Percentiles rank a stretch among this genome's conserved stretches.
Conservation (phyloP, 345 rosid species). For the Eucalyptus curtisii region DNA sequence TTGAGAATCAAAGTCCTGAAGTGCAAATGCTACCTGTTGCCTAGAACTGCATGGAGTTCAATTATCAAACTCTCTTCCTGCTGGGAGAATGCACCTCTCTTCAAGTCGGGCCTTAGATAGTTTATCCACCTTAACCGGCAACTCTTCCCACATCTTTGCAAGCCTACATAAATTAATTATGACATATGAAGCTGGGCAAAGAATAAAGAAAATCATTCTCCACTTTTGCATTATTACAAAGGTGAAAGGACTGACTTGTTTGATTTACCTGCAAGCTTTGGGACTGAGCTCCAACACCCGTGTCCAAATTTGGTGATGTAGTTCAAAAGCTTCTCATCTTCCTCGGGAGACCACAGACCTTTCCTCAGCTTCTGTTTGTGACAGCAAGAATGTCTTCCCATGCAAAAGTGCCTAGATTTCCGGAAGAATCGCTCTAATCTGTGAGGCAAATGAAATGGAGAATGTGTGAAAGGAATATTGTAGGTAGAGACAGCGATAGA, state of each 20-base stretch:
- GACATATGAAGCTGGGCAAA: not conserved
- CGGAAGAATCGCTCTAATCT: not conserved
- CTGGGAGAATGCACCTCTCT: conserved; percentile 74
- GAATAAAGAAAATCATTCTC: not conserved
- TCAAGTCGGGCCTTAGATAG: conserved; percentile 81
- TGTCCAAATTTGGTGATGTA: conserved; percentile 60
- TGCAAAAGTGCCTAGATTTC: not conserved
- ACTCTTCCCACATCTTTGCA: conserved; percentile 80
- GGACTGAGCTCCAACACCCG: conserved; percentile 92
- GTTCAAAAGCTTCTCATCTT: conserved; percentile 73
- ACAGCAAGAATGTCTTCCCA: conserved; percentile 84
- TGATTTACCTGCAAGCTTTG: conserved; percentile 51
- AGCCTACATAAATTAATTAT: conserved; percentile 15
- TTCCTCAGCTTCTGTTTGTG: conserved; percentile 73
- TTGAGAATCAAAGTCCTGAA: not conserved
- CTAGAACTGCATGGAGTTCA: conserved; percentile 67
- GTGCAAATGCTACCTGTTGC: conserved; percentile 35
- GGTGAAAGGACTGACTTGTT: not conserved
- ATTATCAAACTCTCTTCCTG: conserved; percentile 71
- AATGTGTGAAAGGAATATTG: not conserved
- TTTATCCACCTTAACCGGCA: conserved; percentile 83
- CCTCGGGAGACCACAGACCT: conserved; percentile 91
- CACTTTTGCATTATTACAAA: not conserved
- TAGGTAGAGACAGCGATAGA: not conserved
- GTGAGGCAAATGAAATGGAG: not conserved